Evolutionary conservation across 179 eudicot species (phyloP).

Genomic region (Spergularia azorica): DNA sequence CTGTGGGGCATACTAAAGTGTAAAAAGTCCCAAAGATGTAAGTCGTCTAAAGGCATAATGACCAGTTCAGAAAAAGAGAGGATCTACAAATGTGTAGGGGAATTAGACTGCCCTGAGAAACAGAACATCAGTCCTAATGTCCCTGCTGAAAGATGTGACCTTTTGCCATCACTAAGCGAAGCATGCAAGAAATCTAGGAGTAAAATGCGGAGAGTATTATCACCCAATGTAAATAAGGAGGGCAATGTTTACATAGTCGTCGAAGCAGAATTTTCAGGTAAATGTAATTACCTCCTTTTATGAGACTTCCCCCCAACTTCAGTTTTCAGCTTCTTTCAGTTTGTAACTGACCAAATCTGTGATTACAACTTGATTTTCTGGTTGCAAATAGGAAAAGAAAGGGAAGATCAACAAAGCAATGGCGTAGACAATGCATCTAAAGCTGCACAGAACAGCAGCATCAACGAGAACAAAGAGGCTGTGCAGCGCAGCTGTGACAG

Average conservation of each 20-base stretch:
- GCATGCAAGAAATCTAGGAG: slow-evolving; percentile 24
- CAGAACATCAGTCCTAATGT: not conserved
- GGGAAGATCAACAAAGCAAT: no score
- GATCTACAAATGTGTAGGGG: slow-evolving; percentile 5
- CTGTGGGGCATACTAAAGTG: slow-evolving; percentile 21
- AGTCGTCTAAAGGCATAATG: not conserved
- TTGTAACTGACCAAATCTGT: not conserved
- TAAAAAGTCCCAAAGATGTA: not conserved
- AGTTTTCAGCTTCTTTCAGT: no score
- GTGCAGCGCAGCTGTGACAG: not conserved
- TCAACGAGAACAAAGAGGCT: no score
- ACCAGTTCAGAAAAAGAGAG: not conserved
- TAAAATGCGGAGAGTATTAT: slow-evolving; percentile 9
- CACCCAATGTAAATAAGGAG: not conserved
- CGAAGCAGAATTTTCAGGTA: not conserved
- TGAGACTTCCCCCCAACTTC: no score
- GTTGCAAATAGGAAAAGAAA: not conserved
- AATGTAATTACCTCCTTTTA: not conserved
- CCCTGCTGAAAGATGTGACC: not conserved
- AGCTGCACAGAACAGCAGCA: no score
- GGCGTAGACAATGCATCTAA: no score
- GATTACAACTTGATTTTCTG: not conserved
- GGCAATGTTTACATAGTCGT: not conserved
- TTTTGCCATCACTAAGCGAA: slow-evolving; percentile 6
- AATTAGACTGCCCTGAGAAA: not conserved